Conservation (phyloP, 768 basidiomycete genomes). For the Podaxis mareebaensis region DNA sequence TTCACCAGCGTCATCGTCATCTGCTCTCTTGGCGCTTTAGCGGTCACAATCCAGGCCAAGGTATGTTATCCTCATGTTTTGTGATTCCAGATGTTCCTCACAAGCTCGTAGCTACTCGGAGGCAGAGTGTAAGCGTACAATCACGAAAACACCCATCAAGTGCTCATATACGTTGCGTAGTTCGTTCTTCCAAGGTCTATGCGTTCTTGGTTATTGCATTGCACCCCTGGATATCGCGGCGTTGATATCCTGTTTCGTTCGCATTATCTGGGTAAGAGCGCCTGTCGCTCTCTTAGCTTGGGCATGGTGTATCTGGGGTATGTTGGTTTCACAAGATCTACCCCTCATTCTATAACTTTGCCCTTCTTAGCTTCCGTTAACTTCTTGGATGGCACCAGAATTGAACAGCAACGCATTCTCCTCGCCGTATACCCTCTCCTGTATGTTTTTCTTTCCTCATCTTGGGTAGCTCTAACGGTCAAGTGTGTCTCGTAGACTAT, state of each 20-base stretch:
- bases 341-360: neutral
- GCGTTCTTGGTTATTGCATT: slow-evolving; percentile 93
- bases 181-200: slow-evolving; percentile 95
- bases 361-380: slow-evolving; percentile 76
- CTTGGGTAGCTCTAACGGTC: slow-evolving; percentile 8
- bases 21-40: slow-evolving; percentile 85
- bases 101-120: slow-evolving; percentile 59
- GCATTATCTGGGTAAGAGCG: slow-evolving; percentile 80
- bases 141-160: neutral
- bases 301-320: slow-evolving; percentile 98
- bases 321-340: slow-evolving; percentile 22
- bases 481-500: slow-evolving; percentile 50
- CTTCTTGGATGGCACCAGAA: slow-evolving; percentile 93
- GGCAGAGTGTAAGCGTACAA: slow-evolving; percentile 68
- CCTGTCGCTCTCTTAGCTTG: slow-evolving; percentile 86
- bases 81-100: neutral
- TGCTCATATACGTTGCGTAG: slow-evolving; percentile 34
- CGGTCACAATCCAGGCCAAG: slow-evolving; percentile 96
- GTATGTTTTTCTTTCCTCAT: slow-evolving; percentile 44
- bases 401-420: slow-evolving; percentile 85
- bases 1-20: slow-evolving; percentile 96
- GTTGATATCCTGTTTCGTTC: slow-evolving; percentile 82
- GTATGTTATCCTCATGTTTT: slow-evolving; percentile 35
- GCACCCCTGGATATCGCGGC: slow-evolving; percentile 93
- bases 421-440: slow-evolving; percentile 96